A percentile compares a stretch with the other conserved stretches of the same genome.
Conservation (phyloP, 495 filamentous ascomycete species). For the Articulospora tetracladia region DNA sequence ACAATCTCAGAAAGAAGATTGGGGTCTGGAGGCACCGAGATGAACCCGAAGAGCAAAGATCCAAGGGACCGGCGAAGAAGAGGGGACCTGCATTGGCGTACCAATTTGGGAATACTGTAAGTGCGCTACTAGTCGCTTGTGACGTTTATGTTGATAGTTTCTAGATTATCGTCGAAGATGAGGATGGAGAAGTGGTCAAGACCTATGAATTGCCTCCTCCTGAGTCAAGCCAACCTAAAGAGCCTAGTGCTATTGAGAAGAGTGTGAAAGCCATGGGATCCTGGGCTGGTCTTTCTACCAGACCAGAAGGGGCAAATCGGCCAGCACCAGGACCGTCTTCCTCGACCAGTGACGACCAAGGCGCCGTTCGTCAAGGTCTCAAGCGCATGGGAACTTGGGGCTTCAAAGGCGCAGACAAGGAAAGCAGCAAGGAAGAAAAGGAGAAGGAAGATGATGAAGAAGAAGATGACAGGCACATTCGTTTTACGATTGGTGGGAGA, state of each 20-base stretch:
- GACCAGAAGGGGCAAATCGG: conserved; percentile 8
- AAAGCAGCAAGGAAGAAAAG: conserved; percentile 25
- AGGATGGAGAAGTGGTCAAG: conserved; percentile 95
- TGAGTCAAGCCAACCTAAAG: conserved; percentile 9
- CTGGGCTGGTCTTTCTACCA: conserved; percentile 26
- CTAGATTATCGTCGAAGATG: conserved; percentile 93
- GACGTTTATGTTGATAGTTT: conserved; percentile 12
- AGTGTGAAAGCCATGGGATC: conserved; percentile 13
- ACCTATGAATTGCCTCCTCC: conserved; percentile 81
- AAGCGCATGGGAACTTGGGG: conserved; percentile 44
- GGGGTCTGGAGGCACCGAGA: conserved; percentile 22
- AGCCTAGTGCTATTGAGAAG: conserved; percentile 8
- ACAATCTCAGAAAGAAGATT: conserved; percentile 25
- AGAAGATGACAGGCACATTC: conserved; percentile 72
- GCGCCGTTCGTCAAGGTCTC: conserved; percentile 21
- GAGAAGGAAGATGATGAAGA: conserved; percentile 47
- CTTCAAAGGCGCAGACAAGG: conserved; percentile 31
- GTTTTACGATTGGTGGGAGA: conserved; percentile 77
- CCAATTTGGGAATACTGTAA: conserved; percentile 84
- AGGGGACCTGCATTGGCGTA: conserved; percentile 75
- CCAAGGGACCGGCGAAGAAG: conserved; percentile 15
- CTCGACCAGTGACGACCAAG: neutral
- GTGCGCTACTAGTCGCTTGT: conserved; percentile 1
- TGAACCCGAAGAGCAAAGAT: conserved; percentile 30
- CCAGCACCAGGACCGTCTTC: neutral